Evolutionary conservation across 495 filamentous ascomycete species (phyloP), one percentile per base, ranked within the genome.

Genomic region (Hyaloscypha finlandica): DNA sequence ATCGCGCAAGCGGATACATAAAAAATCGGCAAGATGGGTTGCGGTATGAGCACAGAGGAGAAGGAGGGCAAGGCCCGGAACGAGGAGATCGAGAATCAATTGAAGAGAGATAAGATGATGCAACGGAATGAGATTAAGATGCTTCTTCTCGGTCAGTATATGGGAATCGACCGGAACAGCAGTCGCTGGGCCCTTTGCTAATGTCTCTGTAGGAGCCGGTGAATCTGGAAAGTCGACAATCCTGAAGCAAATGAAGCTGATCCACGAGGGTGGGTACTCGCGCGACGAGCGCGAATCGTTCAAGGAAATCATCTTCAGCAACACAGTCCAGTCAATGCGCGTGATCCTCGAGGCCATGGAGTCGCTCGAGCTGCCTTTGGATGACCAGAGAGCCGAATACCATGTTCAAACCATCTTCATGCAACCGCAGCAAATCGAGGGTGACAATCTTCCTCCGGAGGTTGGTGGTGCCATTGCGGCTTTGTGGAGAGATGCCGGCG

Each of bases 221-320:
- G 95, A 99, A 88, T 98, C 95, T 73, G 95, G 95, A 79, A 99
- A 99, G 83, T 98, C 96, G 59, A 99, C 95, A 14, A 97, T 99
- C 74, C 85, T 99, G 65, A 99, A 99, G 83, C 95, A 99, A 88
- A 99, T 99, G 95, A 97, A 92, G 80, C 85, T 93, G 63, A 93
- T 93, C 72, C 88, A 93, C 77, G 89, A 91, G 75, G 90, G 90
- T 66, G 90, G 90, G 69, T 93, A 92, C 76, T 90, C 87, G 61
- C 87, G 88, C 77, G 88, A 90, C 73, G 90, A 93, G 78, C 84
- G 90, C 65, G 90, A 93, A 75, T 90, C 89, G 29, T 91, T 90
- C 89, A 95, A 96, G 77, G 93, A 96, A 79, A 96, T 97, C 79
- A 97, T 97, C 81, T 97, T 97, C 86, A 96, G 92, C 85, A 97